These are phyloP conservation scores for sorghum (Sorghum bicolor) DNA, from an alignment of 176 grass and related monocot genomes.

Conservation along the genomic window DNA sequence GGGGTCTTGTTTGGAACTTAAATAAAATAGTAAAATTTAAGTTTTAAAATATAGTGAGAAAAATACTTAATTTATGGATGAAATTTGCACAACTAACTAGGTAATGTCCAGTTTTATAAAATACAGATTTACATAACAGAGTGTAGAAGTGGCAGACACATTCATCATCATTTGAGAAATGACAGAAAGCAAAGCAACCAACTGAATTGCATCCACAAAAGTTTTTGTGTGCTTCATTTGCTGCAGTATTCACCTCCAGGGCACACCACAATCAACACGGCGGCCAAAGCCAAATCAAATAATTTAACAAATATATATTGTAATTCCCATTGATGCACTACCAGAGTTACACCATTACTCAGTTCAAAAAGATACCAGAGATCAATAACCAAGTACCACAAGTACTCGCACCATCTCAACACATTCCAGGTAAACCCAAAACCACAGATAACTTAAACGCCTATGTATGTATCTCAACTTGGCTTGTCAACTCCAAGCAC, in stretches of 20 bases:
- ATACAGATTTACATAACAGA: too few relatives aligned
- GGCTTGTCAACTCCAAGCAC: constrained; percentile 15
- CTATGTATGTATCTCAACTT: constrained; percentile 21
- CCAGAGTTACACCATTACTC: neutral
- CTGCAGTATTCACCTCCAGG: neutral
- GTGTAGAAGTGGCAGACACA: too few relatives aligned
- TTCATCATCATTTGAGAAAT: too few relatives aligned
- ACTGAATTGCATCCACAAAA: too few relatives aligned
- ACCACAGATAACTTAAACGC: constrained; percentile 17
- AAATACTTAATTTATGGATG: too few relatives aligned
- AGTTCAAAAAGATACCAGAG: constrained; percentile 1
- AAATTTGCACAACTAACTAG: too few relatives aligned
- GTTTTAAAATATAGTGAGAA: too few relatives aligned
- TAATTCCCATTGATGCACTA: neutral
- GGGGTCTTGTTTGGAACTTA: too few relatives aligned
- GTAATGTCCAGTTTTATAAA: too few relatives aligned
- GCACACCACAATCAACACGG: neutral
- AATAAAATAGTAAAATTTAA: too few relatives aligned
- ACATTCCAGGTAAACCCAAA: constrained; percentile 10
- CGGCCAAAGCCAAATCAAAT: neutral
- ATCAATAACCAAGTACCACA: neutral
- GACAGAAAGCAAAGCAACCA: neutral
- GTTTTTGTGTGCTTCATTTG: neutral
- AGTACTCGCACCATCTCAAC: neutral
- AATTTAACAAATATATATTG: neutral